phyloP scores from a whole-genome alignment of 768 basidiomycete genomes.

The Dentipellis sp. region DNA sequence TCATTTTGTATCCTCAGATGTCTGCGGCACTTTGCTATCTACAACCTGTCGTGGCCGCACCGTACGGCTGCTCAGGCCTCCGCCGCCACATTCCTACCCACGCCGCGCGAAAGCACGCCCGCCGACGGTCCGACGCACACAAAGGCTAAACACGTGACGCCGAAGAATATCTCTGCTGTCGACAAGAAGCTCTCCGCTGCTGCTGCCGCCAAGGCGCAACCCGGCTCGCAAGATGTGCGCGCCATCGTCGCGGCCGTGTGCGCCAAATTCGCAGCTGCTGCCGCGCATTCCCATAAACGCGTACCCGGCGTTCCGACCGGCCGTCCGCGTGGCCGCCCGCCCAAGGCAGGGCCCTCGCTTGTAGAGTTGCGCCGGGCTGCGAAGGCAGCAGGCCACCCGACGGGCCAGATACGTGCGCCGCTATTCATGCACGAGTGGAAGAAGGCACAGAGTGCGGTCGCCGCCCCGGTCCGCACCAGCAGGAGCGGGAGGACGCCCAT shows the following conservation, averaged over 20 bases:
- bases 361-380: neutral
- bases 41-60: slow-evolving; percentile 60
- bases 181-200: slow-evolving; percentile 39
- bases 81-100: slow-evolving; percentile 28
- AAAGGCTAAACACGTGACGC: slow-evolving; percentile 29
- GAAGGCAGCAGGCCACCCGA: no score
- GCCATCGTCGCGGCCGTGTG: no score
- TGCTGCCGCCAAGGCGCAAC: neutral
- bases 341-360: slow-evolving; percentile 2
- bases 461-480: slow-evolving; percentile 1
- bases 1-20: slow-evolving; percentile 35
- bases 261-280: neutral
- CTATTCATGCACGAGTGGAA: no score
- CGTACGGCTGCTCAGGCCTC: slow-evolving; percentile 40
- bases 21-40: slow-evolving; percentile 74
- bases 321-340: slow-evolving; percentile 5
- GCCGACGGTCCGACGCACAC: slow-evolving; percentile 26
- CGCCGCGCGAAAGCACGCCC: slow-evolving; percentile 33
- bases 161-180: slow-evolving; percentile 38
- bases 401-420: no score
- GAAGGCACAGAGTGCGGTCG: no score
- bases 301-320: slow-evolving; percentile 13
- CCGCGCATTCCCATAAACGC: neutral
- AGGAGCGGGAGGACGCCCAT: slow-evolving; percentile 23
- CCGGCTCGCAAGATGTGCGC: no score